Base-by-base conservation (phyloP, 768 basidiomycete species). In the Botryobasidium botryosum region DNA sequence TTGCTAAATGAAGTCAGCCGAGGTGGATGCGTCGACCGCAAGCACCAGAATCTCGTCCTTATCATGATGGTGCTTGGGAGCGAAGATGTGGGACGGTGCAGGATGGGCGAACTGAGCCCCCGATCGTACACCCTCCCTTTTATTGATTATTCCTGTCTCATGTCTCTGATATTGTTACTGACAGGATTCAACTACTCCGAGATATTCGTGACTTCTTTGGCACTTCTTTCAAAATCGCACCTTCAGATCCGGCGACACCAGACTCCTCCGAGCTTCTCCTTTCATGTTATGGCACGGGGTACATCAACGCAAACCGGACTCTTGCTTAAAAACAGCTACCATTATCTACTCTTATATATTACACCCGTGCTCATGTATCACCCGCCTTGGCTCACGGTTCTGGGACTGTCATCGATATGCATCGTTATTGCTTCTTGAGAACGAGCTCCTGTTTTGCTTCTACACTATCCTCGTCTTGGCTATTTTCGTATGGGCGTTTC, bases 31-130 rank as follows among this genome's bases (percentile, higher is more conserved):
- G 72, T 96, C 2, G 94, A 97, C 59, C 70, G 78, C 36, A 76
- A 79, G 51, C 88, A 91, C 57, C 94, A 99, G 61, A 71, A 68
- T 38, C 64, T 97, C 6, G 79, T 91, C 3, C 65, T 92, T 32
- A 61, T 92, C 28, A 70, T 87, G 68, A 91, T 99, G 86, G 79
- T 83, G 3, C 66, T 97, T n/a, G 94, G 94, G 6, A 91, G 86
- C 49, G 94, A 97, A 57, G 94, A 99, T 57, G 88, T 97, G 0
- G 86, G 88, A 1, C 74, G 82, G 49, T 87, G 84, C 63, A 67
- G 74, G 46, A 81, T 97, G 75, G 75, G 80, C 3, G 77, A 81
- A 53, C 76, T 87, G 15, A 87, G 84, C 8, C 62, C 72, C 13
- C 71, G 83, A 59, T 85, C 84, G 84, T 84, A 49, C 28, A 42